Conservation (phyloP, 2,329 filamentous ascomycete genomes). For the Lachnellula suecica region DNA sequence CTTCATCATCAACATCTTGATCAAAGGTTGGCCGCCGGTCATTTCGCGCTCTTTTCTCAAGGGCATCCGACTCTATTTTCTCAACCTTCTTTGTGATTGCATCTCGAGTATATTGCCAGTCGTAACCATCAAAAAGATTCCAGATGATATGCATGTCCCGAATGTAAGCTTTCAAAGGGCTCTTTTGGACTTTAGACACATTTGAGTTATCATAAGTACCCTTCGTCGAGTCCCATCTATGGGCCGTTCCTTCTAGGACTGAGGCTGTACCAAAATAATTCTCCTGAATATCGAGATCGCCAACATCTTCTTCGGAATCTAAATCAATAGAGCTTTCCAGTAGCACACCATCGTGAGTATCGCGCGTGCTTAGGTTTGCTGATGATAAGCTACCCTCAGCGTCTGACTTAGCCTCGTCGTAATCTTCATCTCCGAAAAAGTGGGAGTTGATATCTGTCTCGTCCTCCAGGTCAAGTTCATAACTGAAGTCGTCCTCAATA, state of each 20-base stretch:
- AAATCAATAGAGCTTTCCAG: constrained; percentile 42
- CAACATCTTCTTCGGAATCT: constrained; percentile 47
- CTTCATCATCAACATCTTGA: constrained; percentile 75
- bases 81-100: constrained; percentile 86
- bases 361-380: constrained; percentile 31
- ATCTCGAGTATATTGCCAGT: constrained; percentile 87
- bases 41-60: constrained; percentile 67
- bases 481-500: constrained; percentile 61
- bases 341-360: constrained; percentile 46
- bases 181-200: constrained; percentile 57
- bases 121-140: constrained; percentile 97
- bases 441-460: constrained; percentile 43
- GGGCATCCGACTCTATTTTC: constrained; percentile 79
- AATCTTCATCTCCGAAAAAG: constrained; percentile 40
- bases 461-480: constrained; percentile 45
- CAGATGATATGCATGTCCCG: constrained; percentile 92
- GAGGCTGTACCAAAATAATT: constrained; percentile 71
- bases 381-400: constrained; percentile 25
- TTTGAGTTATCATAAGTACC: constrained; percentile 73
- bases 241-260: constrained; percentile 63
- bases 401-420: constrained; percentile 36
- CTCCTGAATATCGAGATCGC: constrained; percentile 69
- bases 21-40: constrained; percentile 51
- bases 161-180: constrained; percentile 74
- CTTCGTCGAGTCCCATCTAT: constrained; percentile 76